Evolutionary conservation across 106 monocot species (phyloP), one percentile per base, ranked within the genome.

Genomic region (Dendrobium chrysotoxum): DNA sequence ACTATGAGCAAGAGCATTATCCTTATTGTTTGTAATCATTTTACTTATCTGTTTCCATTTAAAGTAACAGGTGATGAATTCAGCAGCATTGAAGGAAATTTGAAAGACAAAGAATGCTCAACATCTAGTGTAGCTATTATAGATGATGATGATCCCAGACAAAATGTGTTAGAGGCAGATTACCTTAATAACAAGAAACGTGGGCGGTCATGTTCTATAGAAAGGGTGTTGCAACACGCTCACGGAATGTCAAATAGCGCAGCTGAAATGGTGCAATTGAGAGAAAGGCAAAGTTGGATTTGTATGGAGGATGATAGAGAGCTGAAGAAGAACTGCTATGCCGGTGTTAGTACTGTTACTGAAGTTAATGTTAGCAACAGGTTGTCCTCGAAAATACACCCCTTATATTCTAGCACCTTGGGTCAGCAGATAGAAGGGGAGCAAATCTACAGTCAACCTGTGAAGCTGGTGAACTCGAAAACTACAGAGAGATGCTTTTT

Each of bases 371-470:
- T 38, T 20, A 20, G 23, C 25, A 9, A 6, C 38, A 78, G 30
- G n/a, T 76, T 17, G 2, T 89, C 86, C n/a, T 71, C 91, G 4
- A 91, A 86, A 65, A 76, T 88, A 35, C 86, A 86, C 38, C 88
- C 86, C 10, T 45, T 88, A 40, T 64, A 83, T 20, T 54, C 78
- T 42, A 58, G 41, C 44, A 79, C 77, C 38, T 26, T 58, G 23
- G 75, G 76, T 11, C 20, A 13, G n/a, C 42, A 53, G 41, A 39
- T 20, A 50, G 26, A 9, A 46, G 44, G 8, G 25, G 47, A 47
- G 15, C 17, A 3, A 7, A 20, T 42, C 74, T 74, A 16, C 74
- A 13, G 50, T 75, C 23, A 47, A 66, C 17, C 7, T 55, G 47
- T 40, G 53, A 18, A 26, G 16, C 23, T 44, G 18, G 68, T 57